A percentile compares a stretch with the other conserved stretches of the same genome.
Evolutionary conservation across 1,284 basidiomycete genomes (phyloP).

Genomic region (Leccinum griseonigrum): DNA sequence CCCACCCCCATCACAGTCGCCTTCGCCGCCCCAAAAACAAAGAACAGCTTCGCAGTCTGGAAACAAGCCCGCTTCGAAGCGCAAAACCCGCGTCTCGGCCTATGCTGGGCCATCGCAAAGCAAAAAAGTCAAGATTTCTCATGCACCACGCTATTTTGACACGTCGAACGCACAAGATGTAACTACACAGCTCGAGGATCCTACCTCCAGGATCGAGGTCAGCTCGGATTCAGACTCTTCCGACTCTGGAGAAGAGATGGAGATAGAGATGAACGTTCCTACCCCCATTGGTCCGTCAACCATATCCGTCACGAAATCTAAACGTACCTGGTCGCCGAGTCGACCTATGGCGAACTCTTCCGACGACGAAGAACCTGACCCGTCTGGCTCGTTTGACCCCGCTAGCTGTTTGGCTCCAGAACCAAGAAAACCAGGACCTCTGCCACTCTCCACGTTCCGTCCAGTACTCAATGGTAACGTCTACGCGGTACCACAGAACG

Average conservation of each 20-base stretch:
- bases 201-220: slow-evolving; percentile 28
- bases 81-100: slow-evolving; percentile 14
- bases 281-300: slow-evolving; percentile 5
- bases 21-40: slow-evolving; percentile 6
- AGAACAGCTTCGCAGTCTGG: neutral
- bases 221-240: slow-evolving; percentile 34
- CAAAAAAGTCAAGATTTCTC: slow-evolving; percentile 24
- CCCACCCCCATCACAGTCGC: slow-evolving; percentile 3
- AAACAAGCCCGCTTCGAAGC: slow-evolving; percentile 19
- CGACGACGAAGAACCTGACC: slow-evolving; percentile 36
- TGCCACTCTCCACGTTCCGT: slow-evolving; percentile 20
- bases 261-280: slow-evolving; percentile 14
- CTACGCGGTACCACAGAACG: slow-evolving; percentile 6
- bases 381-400: neutral
- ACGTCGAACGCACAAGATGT: slow-evolving; percentile 35
- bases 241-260: slow-evolving; percentile 27
- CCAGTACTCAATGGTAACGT: slow-evolving; percentile 15
- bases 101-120: slow-evolving; percentile 8
- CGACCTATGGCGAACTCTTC: slow-evolving; percentile 49
- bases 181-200: slow-evolving; percentile 28
- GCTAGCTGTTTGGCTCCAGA: neutral
- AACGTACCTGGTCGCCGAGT: slow-evolving; percentile 55
- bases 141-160: slow-evolving; percentile 36
- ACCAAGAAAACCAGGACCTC: slow-evolving; percentile 2
- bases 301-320: slow-evolving; percentile 13